Percentiles rank a stretch among this genome's conserved stretches.
Evolutionary conservation across 495 filamentous ascomycete species (phyloP).

Genomic region (Podospora didyma): DNA sequence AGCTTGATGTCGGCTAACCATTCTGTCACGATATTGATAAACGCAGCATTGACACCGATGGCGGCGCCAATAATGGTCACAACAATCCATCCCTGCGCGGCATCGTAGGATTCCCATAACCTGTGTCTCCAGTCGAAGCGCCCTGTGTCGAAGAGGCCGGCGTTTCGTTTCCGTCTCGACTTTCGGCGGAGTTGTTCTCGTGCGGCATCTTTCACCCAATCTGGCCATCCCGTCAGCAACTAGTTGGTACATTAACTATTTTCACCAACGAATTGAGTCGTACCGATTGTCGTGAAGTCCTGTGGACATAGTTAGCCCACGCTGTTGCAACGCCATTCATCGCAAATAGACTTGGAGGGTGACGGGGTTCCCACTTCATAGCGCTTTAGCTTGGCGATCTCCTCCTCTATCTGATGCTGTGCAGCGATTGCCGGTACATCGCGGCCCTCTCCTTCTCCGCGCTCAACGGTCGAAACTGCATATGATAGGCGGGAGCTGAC

Average conservation of each 20-base stretch:
- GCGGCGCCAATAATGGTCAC: slow-evolving; percentile 89
- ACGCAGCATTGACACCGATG: slow-evolving; percentile 89
- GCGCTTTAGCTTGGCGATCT: slow-evolving; percentile 95
- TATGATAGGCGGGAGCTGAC: slow-evolving; percentile 67
- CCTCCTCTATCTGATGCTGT: slow-evolving; percentile 74
- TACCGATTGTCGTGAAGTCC: slow-evolving; percentile 89
- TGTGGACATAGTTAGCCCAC: slow-evolving; percentile 16
- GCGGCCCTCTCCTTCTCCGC: slow-evolving; percentile 43
- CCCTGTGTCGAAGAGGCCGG: slow-evolving; percentile 71
- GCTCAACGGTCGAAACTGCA: slow-evolving; percentile 61
- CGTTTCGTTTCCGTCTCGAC: slow-evolving; percentile 66
- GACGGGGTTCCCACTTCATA: slow-evolving; percentile 62
- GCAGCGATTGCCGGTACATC: slow-evolving; percentile 36
- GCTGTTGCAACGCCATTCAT: not conserved
- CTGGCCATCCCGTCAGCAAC: slow-evolving; percentile 31
- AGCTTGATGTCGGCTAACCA: slow-evolving; percentile 96
- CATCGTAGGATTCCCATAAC: slow-evolving; percentile 85
- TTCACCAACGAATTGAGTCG: not conserved
- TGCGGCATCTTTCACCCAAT: slow-evolving; percentile 97
- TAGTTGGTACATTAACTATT: not conserved
- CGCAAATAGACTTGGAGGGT: not conserved
- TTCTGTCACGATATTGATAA: slow-evolving; percentile 94
- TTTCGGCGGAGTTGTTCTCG: slow-evolving; percentile 81
- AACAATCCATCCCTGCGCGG: slow-evolving; percentile 97
- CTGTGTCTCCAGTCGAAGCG: slow-evolving; percentile 76